phyloP scores from a whole-genome alignment of 2,329 filamentous ascomycete species.

The Colletotrichum sp. region DNA sequence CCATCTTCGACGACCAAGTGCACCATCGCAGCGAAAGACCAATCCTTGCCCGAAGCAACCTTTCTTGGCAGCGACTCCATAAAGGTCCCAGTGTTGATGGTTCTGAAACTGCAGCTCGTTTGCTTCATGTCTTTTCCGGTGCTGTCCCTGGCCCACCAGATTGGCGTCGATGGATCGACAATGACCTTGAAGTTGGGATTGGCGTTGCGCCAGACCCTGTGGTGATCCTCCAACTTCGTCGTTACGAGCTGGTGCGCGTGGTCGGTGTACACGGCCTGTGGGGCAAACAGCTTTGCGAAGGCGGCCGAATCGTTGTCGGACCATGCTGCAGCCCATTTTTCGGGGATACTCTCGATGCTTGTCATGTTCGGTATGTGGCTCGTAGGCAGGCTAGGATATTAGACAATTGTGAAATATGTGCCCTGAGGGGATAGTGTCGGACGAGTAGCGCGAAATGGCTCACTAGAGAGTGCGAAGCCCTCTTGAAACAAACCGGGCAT shows the following conservation, averaged over 20 bases:
- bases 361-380: not conserved
- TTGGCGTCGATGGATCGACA: not conserved
- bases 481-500: not conserved
- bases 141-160: not conserved
- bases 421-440: not conserved
- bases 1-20: not conserved
- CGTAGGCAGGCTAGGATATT: not conserved
- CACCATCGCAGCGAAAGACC: not conserved
- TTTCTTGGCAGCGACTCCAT: not conserved
- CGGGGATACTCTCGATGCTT: not conserved
- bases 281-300: not conserved
- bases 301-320: not conserved
- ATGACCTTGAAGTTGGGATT: not conserved
- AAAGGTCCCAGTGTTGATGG: not conserved
- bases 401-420: not conserved
- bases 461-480: not conserved
- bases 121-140: not conserved
- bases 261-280: not conserved
- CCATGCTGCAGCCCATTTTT: not conserved
- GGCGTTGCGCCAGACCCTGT: not conserved
- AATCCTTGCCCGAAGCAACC: not conserved
- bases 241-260: not conserved
- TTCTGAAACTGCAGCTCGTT: not conserved
- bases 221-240: not conserved
- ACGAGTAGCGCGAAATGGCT: rapidly evolving